These are phyloP conservation scores for Moesziomyces antarcticus DNA, from an alignment of 1,284 basidiomycete genomes.

Conservation along the genomic window DNA sequence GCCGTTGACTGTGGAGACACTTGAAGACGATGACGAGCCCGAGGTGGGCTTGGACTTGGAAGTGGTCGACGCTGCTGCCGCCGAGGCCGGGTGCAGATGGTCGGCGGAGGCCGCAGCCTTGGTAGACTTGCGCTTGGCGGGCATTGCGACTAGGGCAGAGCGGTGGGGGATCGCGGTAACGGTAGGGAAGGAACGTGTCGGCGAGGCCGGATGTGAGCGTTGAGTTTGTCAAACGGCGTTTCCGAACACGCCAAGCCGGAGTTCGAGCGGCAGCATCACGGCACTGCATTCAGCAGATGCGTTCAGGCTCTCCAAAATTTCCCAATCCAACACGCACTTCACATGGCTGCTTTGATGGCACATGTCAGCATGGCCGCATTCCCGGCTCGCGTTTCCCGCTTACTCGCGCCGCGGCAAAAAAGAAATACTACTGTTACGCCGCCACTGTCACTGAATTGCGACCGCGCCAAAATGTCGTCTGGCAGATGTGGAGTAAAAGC, in stretches of 20 bases:
- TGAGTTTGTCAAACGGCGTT: background rate
- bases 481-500: slow-evolving; percentile 14
- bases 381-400: background rate
- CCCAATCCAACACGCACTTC: slow-evolving; percentile 3
- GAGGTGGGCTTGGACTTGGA: slow-evolving; percentile 4
- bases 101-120: slow-evolving; percentile 6
- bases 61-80: slow-evolving; percentile 1
- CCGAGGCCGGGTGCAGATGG: slow-evolving; percentile 27
- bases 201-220: background rate
- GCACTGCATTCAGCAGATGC: no score
- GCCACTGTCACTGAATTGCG: no score
- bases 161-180: background rate
- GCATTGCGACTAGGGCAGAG: slow-evolving; percentile 5
- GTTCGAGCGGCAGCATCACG: background rate
- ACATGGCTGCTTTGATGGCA: background rate
- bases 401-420: no score
- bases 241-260: background rate
- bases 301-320: slow-evolving; percentile 1
- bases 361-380: background rate
- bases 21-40: slow-evolving; percentile 19
- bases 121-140: slow-evolving; percentile 23
- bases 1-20: slow-evolving; percentile 14
- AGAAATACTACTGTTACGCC: no score
- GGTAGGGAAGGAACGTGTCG: background rate
- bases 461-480: background rate